Percentiles rank a stretch among this genome's conserved stretches.
These are phyloP conservation scores for Podaxis mareebaensis DNA, from an alignment of 768 basidiomycete species.

Conservation along the genomic window DNA sequence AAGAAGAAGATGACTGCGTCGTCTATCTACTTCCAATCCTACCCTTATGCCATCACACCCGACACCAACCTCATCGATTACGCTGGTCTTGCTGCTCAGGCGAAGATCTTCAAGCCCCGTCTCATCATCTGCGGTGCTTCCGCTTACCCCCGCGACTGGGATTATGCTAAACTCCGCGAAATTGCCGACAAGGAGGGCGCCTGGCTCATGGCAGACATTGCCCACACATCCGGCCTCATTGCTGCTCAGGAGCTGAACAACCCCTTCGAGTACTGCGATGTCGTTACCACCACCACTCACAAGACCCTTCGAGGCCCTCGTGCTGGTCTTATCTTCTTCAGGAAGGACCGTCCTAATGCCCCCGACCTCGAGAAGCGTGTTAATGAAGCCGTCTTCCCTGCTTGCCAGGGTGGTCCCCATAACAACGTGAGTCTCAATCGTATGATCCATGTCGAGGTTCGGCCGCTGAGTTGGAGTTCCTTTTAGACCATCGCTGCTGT, in stretches of 20 bases:
- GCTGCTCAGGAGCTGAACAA: slow-evolving; percentile 88
- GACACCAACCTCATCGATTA: slow-evolving; percentile 91
- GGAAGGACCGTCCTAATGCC: slow-evolving; percentile 80
- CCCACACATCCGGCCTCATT: slow-evolving; percentile 94
- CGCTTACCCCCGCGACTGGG: slow-evolving; percentile 98
- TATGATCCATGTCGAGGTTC: neutral
- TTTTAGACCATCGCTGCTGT: slow-evolving; percentile 89
- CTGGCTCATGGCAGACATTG: slow-evolving; percentile 95
- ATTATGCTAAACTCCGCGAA: slow-evolving; percentile 81
- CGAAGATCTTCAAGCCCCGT: slow-evolving; percentile 93
- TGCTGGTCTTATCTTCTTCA: slow-evolving; percentile 98
- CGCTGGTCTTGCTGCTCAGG: slow-evolving; percentile 73
- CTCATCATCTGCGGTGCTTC: slow-evolving; percentile 97
- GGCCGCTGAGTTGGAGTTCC: neutral
- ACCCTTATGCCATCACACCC: slow-evolving; percentile 87
- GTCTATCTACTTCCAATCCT: slow-evolving; percentile 99
- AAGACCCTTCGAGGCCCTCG: slow-evolving; percentile 98
- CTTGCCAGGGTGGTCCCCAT: slow-evolving; percentile 99
- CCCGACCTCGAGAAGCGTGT: slow-evolving; percentile 94
- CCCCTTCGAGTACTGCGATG: slow-evolving; percentile 96
- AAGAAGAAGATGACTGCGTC: slow-evolving; percentile 99
- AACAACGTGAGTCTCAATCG: slow-evolving; percentile 70
- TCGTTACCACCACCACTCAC: slow-evolving; percentile 98
- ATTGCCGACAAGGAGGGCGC: slow-evolving; percentile 87
- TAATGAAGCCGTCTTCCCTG: slow-evolving; percentile 98